Conservation (phyloP, 2,329 filamentous ascomycete species). For the Sarocladium strictum region DNA sequence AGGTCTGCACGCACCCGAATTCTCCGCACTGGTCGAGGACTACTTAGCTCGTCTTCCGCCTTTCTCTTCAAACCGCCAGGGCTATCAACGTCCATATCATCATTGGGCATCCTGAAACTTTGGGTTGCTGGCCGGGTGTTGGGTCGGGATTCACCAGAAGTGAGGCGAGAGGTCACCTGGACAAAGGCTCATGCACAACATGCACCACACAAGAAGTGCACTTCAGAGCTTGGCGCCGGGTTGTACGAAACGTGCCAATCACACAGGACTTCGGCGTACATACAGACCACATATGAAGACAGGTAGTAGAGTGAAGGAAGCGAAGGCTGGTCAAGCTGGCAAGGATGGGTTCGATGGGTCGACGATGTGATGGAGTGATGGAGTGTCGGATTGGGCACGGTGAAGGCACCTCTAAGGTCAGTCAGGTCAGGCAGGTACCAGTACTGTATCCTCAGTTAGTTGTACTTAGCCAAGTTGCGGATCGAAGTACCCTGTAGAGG, state of each 20-base stretch:
- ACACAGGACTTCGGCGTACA: background rate
- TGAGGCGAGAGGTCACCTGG: conserved; percentile 10
- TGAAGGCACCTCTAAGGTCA: no score
- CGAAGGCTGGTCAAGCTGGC: no score
- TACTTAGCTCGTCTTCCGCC: conserved; percentile 32
- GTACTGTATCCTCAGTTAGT: no score
- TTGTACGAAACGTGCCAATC: background rate
- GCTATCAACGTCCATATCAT: conserved; percentile 39
- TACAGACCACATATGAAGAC: background rate
- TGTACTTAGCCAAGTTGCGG: no score
- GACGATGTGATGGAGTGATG: no score
- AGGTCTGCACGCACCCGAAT: conserved; percentile 37
- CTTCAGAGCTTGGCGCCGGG: background rate
- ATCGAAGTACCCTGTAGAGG: background rate
- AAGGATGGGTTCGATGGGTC: no score
- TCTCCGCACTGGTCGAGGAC: conserved; percentile 35
- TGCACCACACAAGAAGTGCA: background rate
- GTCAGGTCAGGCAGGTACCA: no score
- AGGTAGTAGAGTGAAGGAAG: no score
- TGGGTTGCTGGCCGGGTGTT: conserved; percentile 3
- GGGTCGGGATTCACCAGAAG: background rate
- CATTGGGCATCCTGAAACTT: conserved; percentile 12
- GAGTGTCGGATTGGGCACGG: no score
- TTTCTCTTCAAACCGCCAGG: conserved; percentile 44
- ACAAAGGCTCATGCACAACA: background rate